Base-by-base conservation (phyloP, 2,329 filamentous ascomycete species). In the Didymella arachidicola region DNA sequence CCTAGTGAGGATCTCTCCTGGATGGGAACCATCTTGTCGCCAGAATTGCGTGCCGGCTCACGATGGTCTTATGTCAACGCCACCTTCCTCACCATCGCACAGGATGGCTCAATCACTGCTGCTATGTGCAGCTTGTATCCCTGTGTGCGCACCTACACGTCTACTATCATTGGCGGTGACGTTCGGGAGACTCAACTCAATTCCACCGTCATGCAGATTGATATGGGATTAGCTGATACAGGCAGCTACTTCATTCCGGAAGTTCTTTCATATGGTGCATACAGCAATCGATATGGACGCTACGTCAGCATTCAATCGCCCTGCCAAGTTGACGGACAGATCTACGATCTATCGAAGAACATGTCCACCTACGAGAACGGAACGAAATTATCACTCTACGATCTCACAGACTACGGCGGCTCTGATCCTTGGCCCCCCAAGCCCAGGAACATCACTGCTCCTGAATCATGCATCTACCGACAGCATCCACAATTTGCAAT, bases 11-110 rank as follows among this genome's bases (percentile, higher is more conserved):
- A 38, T 38, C n/a, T 38, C 5, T 7, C 34, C 2, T 57, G 54
- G 54, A 26, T 57, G 34, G 47, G 32, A 3, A 19, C 34, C 1
- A 3, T 34, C 1, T 16, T 57, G 34, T 46, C 41, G 0, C 18
- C 41, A 1, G 47, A 57, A 27, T 8, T 42, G 11, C 4, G 22
- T 14, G 7, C 32, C 1, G 11, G 19, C 2, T 18, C 54, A 6
- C 27, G 54, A 14, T 57, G 47, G 54, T 42, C 54, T 3, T 36
- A 52, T 14, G 27, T 46, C 19, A 57, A 57, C 19, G 26, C 27
- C 2, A 39, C 54, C 2, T 42, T 52, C 5, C 7, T 50, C 16
- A 11, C 32, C 7, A 10, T 18, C 1, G 25, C 19, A 4, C 26
- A 26, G 6, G 18, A 36, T n/a, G 3, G n/a, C 16, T 38, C 39